Percentiles rank a stretch among this genome's conserved stretches.
These are phyloP conservation scores for Pinus albicaulis DNA, from an alignment of 75 land plant genomes.

Conservation along the genomic window DNA sequence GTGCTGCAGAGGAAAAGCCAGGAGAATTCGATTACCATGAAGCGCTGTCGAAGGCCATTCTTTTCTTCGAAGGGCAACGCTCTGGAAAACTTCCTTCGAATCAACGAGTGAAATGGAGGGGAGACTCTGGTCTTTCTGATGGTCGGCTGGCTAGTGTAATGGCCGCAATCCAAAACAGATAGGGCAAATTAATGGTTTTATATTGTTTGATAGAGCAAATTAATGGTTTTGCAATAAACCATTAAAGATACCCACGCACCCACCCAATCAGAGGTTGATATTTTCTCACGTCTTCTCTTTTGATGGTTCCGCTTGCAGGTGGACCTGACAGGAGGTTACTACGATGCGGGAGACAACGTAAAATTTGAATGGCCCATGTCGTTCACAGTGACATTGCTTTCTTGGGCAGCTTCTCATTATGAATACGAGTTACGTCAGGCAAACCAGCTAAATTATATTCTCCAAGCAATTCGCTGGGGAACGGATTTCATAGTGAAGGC, in stretches of 20 bases:
- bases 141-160: neutral
- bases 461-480: constrained; percentile 34
- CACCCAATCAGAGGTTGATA: too few species aligned
- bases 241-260: too few species aligned
- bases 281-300: too few species aligned
- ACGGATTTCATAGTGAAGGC: constrained; percentile 20
- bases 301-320: constrained; percentile 13
- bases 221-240: too few species aligned
- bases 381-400: constrained; percentile 26
- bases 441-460: constrained; percentile 12
- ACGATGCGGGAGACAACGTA: constrained; percentile 49
- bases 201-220: too few species aligned
- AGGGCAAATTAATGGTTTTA: too few species aligned
- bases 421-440: neutral
- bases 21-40: constrained; percentile 5
- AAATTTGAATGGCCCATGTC: constrained; percentile 44
- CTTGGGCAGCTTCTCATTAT: constrained; percentile 22
- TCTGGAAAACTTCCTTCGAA: constrained; percentile 14
- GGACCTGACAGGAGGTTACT: constrained; percentile 33
- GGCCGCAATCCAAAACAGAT: too few species aligned
- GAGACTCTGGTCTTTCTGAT: constrained; percentile 19
- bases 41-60: constrained; percentile 14
- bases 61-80: constrained; percentile 25
- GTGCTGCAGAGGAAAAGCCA: too few species aligned
- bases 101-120: constrained; percentile 21